phyloP scores from a whole-genome alignment of 352 stramenopile genomes.

The Pythium folliculosum region DNA sequence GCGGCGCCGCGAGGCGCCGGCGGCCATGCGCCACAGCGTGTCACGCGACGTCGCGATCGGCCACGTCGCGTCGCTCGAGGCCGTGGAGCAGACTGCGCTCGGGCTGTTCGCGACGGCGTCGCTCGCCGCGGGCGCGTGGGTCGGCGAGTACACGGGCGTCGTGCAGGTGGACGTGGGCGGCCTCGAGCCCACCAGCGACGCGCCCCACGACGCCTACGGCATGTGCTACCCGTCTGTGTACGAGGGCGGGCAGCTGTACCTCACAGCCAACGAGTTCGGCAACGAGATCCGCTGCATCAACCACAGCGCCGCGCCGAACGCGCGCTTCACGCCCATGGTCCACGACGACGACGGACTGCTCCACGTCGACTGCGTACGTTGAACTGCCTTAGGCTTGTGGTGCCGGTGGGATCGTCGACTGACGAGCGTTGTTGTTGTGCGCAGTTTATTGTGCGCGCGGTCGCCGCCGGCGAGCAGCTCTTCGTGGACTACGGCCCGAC shows the following conservation, averaged over 20 bases:
- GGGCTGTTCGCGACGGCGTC: conserved; percentile 61
- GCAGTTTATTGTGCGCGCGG: conserved; percentile 53
- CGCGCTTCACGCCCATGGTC: conserved; percentile 63
- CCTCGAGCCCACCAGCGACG: too few relatives aligned
- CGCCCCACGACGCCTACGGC: conserved; percentile 58
- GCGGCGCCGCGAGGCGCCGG: conserved; percentile 15
- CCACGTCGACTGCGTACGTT: conserved; percentile 72
- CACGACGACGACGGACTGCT: conserved; percentile 53
- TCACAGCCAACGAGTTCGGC: conserved; percentile 68
- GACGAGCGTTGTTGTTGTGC: too few relatives aligned
- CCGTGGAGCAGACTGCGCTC: conserved; percentile 46
- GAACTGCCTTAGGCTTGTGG: too few relatives aligned
- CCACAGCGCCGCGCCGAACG: conserved; percentile 63
- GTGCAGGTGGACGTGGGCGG: conserved; percentile 29
- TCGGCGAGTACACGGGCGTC: conserved; percentile 74
- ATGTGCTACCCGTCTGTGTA: conserved; percentile 76
- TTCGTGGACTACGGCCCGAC: conserved; percentile 72
- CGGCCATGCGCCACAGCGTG: conserved; percentile 25
- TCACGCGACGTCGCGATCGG: conserved; percentile 52
- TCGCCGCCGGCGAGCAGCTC: conserved; percentile 57
- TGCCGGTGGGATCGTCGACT: too few relatives aligned
- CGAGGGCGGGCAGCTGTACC: conserved; percentile 62
- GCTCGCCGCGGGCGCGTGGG: conserved; percentile 42
- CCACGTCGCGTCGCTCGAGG: conserved; percentile 47
- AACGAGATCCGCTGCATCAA: conserved; percentile 83